phyloP scores from a whole-genome alignment of 2,329 filamentous ascomycete genomes.

The Calonectria pauciramosa region DNA sequence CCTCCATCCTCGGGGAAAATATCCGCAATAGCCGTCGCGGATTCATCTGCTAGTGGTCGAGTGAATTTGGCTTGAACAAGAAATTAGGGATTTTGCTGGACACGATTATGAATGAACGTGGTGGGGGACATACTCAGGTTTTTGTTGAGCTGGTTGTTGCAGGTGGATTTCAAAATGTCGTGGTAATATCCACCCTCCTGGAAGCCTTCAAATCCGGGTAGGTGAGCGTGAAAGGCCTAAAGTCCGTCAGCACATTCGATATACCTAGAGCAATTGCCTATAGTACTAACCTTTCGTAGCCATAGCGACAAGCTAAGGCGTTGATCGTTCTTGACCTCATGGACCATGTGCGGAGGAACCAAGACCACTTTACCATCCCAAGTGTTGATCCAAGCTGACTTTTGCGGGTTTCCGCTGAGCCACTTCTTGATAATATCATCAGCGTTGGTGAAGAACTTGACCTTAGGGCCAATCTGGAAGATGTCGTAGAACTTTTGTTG shows the following conservation, averaged over 20 bases:
- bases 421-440: not conserved
- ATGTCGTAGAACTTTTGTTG: not conserved
- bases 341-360: constrained; percentile 21
- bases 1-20: constrained; percentile 2
- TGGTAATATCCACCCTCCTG: constrained; percentile 20
- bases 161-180: constrained; percentile 15
- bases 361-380: constrained; percentile 15
- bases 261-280: too few species aligned
- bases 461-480: not conserved
- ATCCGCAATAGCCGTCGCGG: not conserved
- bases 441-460: not conserved
- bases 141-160: constrained; percentile 21
- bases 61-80: not conserved
- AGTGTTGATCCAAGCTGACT: constrained; percentile 1
- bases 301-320: constrained; percentile 12
- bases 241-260: too few species aligned
- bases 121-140: not conserved
- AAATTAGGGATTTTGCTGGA: not conserved
- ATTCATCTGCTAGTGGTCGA: not conserved
- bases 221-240: not conserved
- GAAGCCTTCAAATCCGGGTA: constrained; percentile 16
- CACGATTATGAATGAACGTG: not conserved
- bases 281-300: not conserved
- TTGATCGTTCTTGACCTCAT: constrained; percentile 19
- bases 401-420: not conserved